Evolutionary conservation across 192 early-diverging fungal species (phyloP), one percentile per base, ranked within the genome.

Genomic region (Allomyces arbusculus): DNA sequence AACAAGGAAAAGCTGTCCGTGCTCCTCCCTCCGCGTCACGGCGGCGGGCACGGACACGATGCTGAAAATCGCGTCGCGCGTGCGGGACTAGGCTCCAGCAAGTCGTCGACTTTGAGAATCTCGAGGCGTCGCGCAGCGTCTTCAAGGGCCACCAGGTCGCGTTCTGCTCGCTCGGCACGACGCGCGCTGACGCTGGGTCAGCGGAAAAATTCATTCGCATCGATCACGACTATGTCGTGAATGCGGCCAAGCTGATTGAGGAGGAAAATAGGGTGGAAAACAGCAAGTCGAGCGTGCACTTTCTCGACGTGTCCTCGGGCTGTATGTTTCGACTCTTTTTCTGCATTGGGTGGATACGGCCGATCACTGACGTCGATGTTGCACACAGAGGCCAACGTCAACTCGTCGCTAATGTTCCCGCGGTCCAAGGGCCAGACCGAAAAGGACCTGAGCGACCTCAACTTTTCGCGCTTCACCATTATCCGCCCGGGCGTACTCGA

Each of bases 401-500:
- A 9, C 50, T 58, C 86, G 7, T 68, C 65, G 50, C 79, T 89
- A 24, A 70, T 93, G 61, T 93, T 90, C 66, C 67, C 72, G 23
- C 78, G 75, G 67, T 79, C 81, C 23, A 93, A 93, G 73, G 87
- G 87, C 62, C 74, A 89, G 72, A 87, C 84, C 0, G 87, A 92
- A 67, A 70, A 84, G 16, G 80, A 78, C 33, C 65, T 92, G 25
- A 70, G 70, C 58, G 71, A 74, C 45, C 69, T 83, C 68, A 82
- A 81, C 1, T 90, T 90, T 68, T 72, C 78, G 44, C 77, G 76
- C 23, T 78, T 81, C 5, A 76, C 79, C 5, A 80, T 90, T 33
- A 84, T 89, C 67, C 80, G 77, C 7, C 89, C 88, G 20, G 74
- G 69, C 0, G 70, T 76, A 20, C 69, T 86, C 58, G 74, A 73